A percentile compares a stretch with the other conserved stretches of the same genome.
Evolutionary conservation across 2,329 filamentous ascomycete species (phyloP).

Genomic region (Sporothrix dimorphospora): DNA sequence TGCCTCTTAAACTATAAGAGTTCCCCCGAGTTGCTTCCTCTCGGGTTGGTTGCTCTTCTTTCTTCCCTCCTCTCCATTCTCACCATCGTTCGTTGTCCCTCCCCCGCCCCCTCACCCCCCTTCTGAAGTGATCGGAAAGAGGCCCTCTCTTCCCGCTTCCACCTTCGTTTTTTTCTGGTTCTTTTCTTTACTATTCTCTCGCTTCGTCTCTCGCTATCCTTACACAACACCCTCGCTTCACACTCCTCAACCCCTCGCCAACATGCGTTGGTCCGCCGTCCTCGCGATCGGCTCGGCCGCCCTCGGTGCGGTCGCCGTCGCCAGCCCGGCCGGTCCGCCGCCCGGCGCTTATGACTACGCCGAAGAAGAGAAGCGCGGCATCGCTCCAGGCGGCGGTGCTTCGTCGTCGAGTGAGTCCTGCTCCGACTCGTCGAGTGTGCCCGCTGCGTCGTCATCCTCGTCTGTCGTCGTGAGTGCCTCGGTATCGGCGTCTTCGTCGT

Average conservation of each 20-base stretch:
- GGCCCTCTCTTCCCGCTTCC: neutral
- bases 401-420: neutral
- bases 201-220: neutral
- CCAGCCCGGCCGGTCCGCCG: slow-evolving; percentile 23
- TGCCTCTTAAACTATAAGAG: slow-evolving; percentile 17
- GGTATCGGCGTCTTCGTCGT: neutral
- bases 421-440: neutral
- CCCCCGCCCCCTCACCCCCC: neutral
- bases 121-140: neutral
- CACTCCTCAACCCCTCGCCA: neutral
- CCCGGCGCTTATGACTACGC: neutral
- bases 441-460: neutral
- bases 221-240: neutral
- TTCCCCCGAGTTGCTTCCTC: neutral
- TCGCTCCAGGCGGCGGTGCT: no score
- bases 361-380: slow-evolving; percentile 12
- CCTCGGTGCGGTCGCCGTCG: slow-evolving; percentile 18
- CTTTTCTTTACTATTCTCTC: neutral
- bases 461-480: neutral
- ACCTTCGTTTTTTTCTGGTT: neutral
- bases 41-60: neutral
- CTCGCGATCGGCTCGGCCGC: slow-evolving; percentile 30
- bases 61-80: neutral
- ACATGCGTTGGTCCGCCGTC: slow-evolving; percentile 31
- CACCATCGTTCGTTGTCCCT: slow-evolving; percentile 10